phyloP scores from a whole-genome alignment of 2,329 filamentous ascomycete species.

The Sporothrix curviconia region DNA sequence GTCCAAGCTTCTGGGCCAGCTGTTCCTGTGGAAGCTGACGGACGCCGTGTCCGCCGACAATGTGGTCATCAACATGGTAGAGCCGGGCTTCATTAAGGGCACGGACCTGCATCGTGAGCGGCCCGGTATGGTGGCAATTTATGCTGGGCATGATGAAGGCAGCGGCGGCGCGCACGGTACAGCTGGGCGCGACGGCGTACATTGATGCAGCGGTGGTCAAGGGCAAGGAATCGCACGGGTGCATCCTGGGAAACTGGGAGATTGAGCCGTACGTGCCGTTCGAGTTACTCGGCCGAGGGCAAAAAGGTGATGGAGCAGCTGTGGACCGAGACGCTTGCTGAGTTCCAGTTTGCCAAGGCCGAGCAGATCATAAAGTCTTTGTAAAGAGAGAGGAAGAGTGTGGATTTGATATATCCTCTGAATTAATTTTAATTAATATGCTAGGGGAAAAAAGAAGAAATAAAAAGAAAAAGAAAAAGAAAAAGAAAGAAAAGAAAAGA shows the following conservation, averaged over 20 bases:
- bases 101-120: constrained; percentile 27
- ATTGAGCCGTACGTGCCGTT: constrained; percentile 9
- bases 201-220: constrained; percentile 8
- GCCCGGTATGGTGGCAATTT: background rate
- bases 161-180: background rate
- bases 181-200: constrained; percentile 5
- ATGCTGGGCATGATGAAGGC: background rate
- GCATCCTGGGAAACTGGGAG: constrained; percentile 10
- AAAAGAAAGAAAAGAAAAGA: no score
- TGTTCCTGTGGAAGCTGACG: constrained; percentile 32
- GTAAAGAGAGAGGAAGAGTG: no score
- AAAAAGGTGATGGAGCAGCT: constrained; percentile 9
- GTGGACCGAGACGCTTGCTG: constrained; percentile 11
- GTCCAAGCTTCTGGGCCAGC: constrained; percentile 28
- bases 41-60: constrained; percentile 34
- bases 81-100: constrained; percentile 38
- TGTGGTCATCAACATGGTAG: constrained; percentile 40
- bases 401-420: no score
- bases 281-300: constrained; percentile 6
- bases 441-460: no score
- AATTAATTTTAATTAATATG: no score
- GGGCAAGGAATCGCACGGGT: constrained; percentile 12
- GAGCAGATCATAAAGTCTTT: background rate
- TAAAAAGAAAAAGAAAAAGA: no score
- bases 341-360: constrained; percentile 3